Evolutionary conservation across 306 rosid species (phyloP), one percentile per base, ranked within the genome.

Genomic region (Prunus armeniaca): DNA sequence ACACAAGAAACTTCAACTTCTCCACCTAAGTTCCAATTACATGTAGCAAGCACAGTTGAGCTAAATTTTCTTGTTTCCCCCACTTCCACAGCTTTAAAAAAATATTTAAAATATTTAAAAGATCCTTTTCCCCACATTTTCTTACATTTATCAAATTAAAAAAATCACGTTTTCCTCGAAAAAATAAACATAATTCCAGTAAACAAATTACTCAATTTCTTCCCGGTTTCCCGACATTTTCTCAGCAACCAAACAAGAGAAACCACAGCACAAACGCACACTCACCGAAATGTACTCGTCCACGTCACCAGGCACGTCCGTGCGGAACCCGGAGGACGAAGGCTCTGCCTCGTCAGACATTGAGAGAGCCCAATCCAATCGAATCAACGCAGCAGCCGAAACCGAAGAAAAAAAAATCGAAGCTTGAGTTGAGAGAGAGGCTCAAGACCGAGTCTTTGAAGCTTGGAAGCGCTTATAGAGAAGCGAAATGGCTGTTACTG

Each of bases 271-370:
- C 9, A 47, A 32, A 18, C 27, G 18, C 68, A 54, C 51, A 71
- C 89, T 65, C 69, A 95, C 98, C 96, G 72, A 52, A 79, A 77
- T 82, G 89, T 84, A 90, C 79, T 92, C 98, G 15, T 95, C 89
- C 75, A 95, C 93, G 66, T 89, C 84, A 58, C 69, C 84, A 58
- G 91, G 87, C 15, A 75, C 79, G 75, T 85, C 91, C 54, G 65
- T 5, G 12, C 71, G 12, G 61, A 82, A 62, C 17, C 51, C 71
- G 30, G 68, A 38, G 5, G 85, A 43, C 47, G 84, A 61, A 75
- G 78, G 46, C 47, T 75, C 67, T 25, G 79, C 68, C 51, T 76
- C 81, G 50, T 75, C 66, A 1, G 97, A 87, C 97, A 92, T 89
- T 45, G 69, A 19, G 74, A 38, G 60, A 63, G 69, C 57, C 32